Percentiles rank a stretch among this genome's conserved stretches.
Conservation (phyloP, 306 rosid species). For the Pterocarpus macrocarpus region DNA sequence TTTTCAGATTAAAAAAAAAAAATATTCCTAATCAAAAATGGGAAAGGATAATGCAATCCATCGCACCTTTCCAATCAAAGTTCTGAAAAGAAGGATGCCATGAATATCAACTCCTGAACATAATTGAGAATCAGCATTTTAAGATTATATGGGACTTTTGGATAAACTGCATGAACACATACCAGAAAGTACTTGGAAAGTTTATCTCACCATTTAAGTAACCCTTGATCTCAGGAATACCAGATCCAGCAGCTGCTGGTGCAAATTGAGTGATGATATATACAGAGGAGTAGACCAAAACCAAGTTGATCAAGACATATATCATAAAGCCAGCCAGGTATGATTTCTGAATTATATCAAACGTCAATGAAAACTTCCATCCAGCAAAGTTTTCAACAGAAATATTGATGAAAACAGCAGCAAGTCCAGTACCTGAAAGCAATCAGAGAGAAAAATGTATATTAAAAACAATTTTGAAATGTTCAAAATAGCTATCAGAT, state of each 20-base stretch:
- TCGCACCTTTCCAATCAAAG: constrained; percentile 94
- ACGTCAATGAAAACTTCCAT: constrained; percentile 94
- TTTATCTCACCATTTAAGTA: constrained; percentile 85
- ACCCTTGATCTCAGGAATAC: constrained; percentile 98
- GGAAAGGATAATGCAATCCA: background rate
- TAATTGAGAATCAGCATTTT: constrained; percentile 50
- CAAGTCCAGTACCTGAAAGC: constrained; percentile 89
- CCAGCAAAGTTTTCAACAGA: constrained; percentile 99
- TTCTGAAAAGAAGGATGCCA: constrained; percentile 94
- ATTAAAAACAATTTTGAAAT: background rate
- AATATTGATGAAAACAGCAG: constrained; percentile 94
- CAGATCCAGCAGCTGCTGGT: constrained; percentile 97
- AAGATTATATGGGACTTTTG: constrained; percentile 9
- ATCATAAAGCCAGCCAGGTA: constrained; percentile 86
- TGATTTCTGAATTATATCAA: constrained; percentile 89
- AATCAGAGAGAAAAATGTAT: constrained; percentile 32
- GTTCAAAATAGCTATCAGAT: background rate
- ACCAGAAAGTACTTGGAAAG: constrained; percentile 34
- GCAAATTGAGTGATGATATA: constrained; percentile 86
- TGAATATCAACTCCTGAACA: constrained; percentile 81
- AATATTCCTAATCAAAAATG: background rate
- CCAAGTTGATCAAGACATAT: constrained; percentile 82
- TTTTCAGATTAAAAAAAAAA: background rate
- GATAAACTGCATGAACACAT: constrained; percentile 30
- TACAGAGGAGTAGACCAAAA: constrained; percentile 85